A percentile compares a stretch with the other conserved stretches of the same genome.
Conservation (phyloP, 306 rosid species). For the Geum urbanum region DNA sequence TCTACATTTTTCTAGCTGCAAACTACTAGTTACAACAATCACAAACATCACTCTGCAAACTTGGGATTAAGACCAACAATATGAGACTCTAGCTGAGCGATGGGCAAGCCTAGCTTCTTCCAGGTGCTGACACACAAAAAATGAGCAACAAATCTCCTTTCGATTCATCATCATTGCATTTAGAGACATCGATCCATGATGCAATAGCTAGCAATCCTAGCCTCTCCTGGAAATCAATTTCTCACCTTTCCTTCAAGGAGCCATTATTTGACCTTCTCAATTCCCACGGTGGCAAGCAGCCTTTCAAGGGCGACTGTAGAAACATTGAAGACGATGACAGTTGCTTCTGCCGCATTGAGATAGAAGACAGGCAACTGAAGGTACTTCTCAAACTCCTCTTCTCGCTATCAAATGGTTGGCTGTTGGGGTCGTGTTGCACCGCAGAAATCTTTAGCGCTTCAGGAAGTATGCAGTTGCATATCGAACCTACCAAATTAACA, state of each 20-base stretch:
- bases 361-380: constrained; percentile 72
- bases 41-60: constrained; percentile 14
- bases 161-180: constrained; percentile 1
- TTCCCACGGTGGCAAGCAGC: constrained; percentile 82
- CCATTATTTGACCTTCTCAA: constrained; percentile 65
- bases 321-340: constrained; percentile 71
- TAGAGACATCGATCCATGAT: constrained; percentile 21
- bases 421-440: constrained; percentile 66
- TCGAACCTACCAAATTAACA: constrained; percentile 54
- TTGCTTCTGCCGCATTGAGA: constrained; percentile 93
- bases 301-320: constrained; percentile 88
- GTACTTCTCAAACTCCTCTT: constrained; percentile 63
- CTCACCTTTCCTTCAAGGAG: constrained; percentile 76
- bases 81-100: not conserved
- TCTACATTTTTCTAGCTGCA: constrained; percentile 12
- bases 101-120: constrained; percentile 17
- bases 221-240: constrained; percentile 10
- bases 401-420: constrained; percentile 56
- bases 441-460: constrained; percentile 70
- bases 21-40: constrained; percentile 5
- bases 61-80: constrained; percentile 12
- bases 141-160: constrained; percentile 19
- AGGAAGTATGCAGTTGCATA: constrained; percentile 86
- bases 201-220: constrained; percentile 15
- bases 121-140: constrained; percentile 2